Conservation (phyloP, 495 filamentous ascomycete species). For the Lophium mytilinum region DNA sequence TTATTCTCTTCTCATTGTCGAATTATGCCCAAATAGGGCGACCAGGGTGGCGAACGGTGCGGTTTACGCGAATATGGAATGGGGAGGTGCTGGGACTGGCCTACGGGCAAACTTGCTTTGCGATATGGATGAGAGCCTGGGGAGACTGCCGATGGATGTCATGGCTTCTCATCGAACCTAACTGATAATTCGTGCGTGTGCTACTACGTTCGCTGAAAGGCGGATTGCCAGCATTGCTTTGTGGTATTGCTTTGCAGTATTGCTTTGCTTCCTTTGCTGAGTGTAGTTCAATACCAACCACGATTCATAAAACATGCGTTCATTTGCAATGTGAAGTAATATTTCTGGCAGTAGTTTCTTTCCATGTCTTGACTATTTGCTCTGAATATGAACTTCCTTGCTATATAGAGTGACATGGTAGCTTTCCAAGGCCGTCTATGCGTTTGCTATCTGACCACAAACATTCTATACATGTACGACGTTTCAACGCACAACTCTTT, state of each 20-base stretch:
- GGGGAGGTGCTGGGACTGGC: neutral
- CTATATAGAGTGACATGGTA: no score
- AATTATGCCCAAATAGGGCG: neutral
- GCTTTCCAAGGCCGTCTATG: no score
- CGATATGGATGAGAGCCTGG: neutral
- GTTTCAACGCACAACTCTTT: no score
- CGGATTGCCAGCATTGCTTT: slow-evolving; percentile 1
- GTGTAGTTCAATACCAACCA: slow-evolving; percentile 14
- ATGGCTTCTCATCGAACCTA: slow-evolving; percentile 1
- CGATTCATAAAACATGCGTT: neutral
- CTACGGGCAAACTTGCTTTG: neutral
- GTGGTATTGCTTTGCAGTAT: slow-evolving; percentile 1
- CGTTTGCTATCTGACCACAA: no score
- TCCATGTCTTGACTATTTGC: no score
- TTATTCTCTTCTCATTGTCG: neutral
- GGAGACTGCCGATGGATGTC: slow-evolving; percentile 19
- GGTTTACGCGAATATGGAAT: neutral
- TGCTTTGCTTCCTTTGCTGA: neutral
- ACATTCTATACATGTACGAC: no score
- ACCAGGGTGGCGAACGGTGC: neutral
- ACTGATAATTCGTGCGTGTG: slow-evolving; percentile 4
- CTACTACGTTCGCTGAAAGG: no score
- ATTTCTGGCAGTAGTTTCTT: no score
- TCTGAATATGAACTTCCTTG: no score
- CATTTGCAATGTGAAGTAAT: neutral